phyloP scores from a whole-genome alignment of 2,329 filamentous ascomycete species.

The Cercospora sp. region DNA sequence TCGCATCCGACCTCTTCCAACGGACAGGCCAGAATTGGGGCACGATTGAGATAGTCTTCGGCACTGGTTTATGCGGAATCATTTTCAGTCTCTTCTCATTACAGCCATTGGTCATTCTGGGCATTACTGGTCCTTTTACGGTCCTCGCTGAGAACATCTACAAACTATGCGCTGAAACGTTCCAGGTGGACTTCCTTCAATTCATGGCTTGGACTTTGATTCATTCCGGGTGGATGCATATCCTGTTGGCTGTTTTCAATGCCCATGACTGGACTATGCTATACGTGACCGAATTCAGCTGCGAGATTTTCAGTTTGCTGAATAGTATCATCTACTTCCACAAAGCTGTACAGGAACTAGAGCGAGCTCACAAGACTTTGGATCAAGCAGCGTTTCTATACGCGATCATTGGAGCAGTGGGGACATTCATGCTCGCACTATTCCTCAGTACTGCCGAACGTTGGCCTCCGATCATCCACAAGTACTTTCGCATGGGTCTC shows the following conservation, averaged over 20 bases:
- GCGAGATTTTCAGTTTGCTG: conserved; percentile 66
- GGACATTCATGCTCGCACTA: conserved; percentile 64
- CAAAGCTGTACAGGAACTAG: conserved; percentile 64
- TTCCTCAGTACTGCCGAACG: conserved; percentile 62
- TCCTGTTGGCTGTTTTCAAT: conserved; percentile 64
- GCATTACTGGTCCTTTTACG: conserved; percentile 67
- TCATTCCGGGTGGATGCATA: conserved; percentile 66
- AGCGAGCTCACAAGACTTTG: conserved; percentile 58
- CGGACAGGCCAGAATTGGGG: conserved; percentile 65
- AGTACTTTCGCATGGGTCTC: conserved; percentile 62
- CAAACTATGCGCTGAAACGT: conserved; percentile 56
- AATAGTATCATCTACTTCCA: conserved; percentile 68
- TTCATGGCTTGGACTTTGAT: conserved; percentile 70
- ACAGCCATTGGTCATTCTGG: conserved; percentile 65
- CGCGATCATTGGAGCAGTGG: conserved; percentile 63
- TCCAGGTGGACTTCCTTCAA: conserved; percentile 62
- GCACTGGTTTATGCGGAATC: conserved; percentile 63
- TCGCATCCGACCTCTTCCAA: conserved; percentile 64
- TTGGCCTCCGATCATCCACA: conserved; percentile 46
- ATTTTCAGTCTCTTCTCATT: conserved; percentile 63
- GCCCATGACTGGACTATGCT: conserved; percentile 71
- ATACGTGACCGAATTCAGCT: conserved; percentile 67
- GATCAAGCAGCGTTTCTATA: conserved; percentile 66
- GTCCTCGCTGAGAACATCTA: conserved; percentile 68
- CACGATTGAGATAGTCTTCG: conserved; percentile 67